A percentile compares a stretch with the other conserved stretches of the same genome.
Conservation (phyloP, 106 monocot species). For the Xerophyta viscosa region DNA sequence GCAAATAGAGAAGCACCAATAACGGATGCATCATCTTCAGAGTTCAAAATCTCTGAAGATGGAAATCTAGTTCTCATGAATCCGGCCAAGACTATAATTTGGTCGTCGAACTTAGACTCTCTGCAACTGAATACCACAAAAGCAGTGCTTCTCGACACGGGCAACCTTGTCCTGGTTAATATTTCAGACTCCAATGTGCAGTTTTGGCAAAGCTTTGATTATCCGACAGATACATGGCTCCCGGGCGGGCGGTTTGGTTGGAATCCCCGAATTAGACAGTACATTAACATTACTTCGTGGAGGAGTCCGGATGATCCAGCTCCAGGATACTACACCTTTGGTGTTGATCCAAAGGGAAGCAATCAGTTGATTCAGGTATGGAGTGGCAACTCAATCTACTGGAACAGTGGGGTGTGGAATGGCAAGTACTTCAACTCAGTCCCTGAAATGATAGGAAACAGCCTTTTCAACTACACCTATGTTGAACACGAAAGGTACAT, state of each 20-base stretch:
- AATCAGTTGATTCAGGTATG: conserved; percentile 30
- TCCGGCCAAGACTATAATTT: conserved; percentile 8
- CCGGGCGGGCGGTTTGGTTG: conserved; percentile 17
- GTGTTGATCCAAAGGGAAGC: conserved; percentile 33
- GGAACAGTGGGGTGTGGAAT: conserved; percentile 46
- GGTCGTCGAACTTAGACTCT: conserved; percentile 20
- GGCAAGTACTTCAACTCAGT: conserved; percentile 14
- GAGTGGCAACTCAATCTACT: conserved; percentile 28
- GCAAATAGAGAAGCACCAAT: conserved; percentile 32
- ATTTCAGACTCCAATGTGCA: conserved; percentile 4
- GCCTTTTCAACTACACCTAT: neutral
- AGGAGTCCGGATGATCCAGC: conserved; percentile 34
- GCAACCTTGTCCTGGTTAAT: conserved; percentile 29
- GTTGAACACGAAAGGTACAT: conserved; percentile 1
- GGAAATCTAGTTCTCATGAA: conserved; percentile 30
- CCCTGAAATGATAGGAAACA: neutral
- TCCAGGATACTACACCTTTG: conserved; percentile 24
- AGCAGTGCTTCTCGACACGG: conserved; percentile 24
- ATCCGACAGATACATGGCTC: conserved; percentile 45
- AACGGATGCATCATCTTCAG: conserved; percentile 8
- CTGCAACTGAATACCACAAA: conserved; percentile 1
- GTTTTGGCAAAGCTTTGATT: conserved; percentile 41
- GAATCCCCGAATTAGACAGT: conserved; percentile 20
- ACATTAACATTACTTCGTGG: conserved; percentile 39
- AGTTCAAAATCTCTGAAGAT: conserved; percentile 22